Percentiles rank a stretch among this genome's conserved stretches.
Conservation (phyloP, 331 rosid species). For the Malus hybrid region DNA sequence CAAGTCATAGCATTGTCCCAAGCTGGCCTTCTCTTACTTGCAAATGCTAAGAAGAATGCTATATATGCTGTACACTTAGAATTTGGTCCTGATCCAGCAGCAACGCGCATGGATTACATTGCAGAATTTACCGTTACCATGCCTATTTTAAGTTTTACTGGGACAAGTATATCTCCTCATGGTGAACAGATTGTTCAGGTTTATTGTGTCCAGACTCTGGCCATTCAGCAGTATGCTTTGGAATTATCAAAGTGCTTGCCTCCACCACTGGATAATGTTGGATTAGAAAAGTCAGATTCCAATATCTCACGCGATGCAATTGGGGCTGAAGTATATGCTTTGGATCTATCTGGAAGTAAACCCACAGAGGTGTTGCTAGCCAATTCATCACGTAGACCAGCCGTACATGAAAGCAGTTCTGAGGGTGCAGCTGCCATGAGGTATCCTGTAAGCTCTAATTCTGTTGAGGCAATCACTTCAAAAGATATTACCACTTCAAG, state of each 20-base stretch:
- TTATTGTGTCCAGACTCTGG: conserved; percentile 97
- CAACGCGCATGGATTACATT: conserved; percentile 83
- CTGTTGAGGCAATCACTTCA: conserved; percentile 41
- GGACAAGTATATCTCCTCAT: conserved; percentile 74
- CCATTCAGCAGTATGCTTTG: conserved; percentile 98
- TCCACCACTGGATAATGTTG: conserved; percentile 63
- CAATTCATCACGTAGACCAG: conserved; percentile 48
- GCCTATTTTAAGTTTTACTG: conserved; percentile 97
- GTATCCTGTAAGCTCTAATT: conserved; percentile 49
- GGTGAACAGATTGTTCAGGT: conserved; percentile 84
- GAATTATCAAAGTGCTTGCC: conserved; percentile 94
- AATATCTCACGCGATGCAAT: conserved; percentile 48
- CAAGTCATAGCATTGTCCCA: conserved; percentile 82
- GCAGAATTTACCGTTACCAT: conserved; percentile 91
- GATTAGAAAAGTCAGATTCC: conserved; percentile 73
- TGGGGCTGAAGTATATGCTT: conserved; percentile 46
- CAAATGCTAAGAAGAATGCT: conserved; percentile 98
- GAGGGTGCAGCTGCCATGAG: conserved; percentile 45
- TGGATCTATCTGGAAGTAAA: conserved; percentile 36
- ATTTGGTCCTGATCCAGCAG: conserved; percentile 74
- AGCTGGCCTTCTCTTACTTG: conserved; percentile 92
- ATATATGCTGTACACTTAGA: conserved; percentile 90
- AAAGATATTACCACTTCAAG: conserved; percentile 41
- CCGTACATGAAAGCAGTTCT: conserved; percentile 35
- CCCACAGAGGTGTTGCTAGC: conserved; percentile 38